A percentile compares a stretch with the other conserved stretches of the same genome.
phyloP scores from a whole-genome alignment of 805 yeast species.

The Wickerhamiella alocasiicola region DNA sequence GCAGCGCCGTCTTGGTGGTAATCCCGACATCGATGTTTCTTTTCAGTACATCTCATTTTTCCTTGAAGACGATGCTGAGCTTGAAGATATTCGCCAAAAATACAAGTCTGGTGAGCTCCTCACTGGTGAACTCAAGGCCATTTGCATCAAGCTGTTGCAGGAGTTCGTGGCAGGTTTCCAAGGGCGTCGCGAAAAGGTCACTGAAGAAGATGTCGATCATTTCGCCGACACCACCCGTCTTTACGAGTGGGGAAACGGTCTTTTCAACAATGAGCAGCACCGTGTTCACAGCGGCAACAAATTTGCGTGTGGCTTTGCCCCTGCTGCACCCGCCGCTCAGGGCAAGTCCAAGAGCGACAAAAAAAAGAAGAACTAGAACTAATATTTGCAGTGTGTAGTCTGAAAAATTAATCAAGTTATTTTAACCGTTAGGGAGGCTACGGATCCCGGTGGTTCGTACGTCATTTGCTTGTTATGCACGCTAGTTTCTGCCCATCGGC shows the following conservation, averaged over 20 bases:
- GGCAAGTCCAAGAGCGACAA: no score
- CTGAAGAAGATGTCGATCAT: constrained; percentile 44
- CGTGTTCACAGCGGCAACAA: no score
- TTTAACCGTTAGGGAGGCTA: no score
- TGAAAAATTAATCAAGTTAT: no score
- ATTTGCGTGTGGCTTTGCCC: no score
- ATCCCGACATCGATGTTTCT: constrained; percentile 92
- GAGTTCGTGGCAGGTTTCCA: constrained; percentile 74
- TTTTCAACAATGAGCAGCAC: constrained; percentile 32
- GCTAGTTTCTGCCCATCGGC: no score
- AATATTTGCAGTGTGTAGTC: no score
- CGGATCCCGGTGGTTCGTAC: no score
- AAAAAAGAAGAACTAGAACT: no score
- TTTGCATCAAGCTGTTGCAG: constrained; percentile 70
- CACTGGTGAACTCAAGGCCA: constrained; percentile 87
- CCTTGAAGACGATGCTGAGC: constrained; percentile 72
- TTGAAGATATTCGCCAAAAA: constrained; percentile 45
- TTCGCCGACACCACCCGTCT: constrained; percentile 64
- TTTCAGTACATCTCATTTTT: constrained; percentile 87
- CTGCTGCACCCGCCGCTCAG: no score
- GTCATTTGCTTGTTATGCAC: no score
- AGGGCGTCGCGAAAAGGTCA: constrained; percentile 54
- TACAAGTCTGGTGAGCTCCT: constrained; percentile 73
- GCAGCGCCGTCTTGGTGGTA: constrained; percentile 81
- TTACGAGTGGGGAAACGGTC: constrained; percentile 59